Base-by-base conservation (phyloP, 2,329 filamentous ascomycete species). In the Coccinonectria pachysandricola region DNA sequence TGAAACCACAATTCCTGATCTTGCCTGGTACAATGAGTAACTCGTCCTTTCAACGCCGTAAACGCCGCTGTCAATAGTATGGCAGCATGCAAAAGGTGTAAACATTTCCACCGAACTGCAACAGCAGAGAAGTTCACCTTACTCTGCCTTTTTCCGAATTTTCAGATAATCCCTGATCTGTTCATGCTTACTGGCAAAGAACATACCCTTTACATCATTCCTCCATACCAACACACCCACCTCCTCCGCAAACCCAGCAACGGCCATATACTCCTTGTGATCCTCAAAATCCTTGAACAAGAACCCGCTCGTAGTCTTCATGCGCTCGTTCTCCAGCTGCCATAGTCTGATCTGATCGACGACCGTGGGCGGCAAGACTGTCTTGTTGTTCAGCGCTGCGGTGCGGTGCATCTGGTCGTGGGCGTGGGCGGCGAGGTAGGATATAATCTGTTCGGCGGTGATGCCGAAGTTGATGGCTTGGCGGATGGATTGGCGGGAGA, bases 331-430 rank as follows among this genome's bases (percentile, higher is more conserved):
- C 56, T 98, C 91, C 27, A 96, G 76, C 61, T 98, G 88, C 91
- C 91, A 98, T 12, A 98, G 72, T 3, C 87, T 72, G 46, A 98
- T 95, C 62, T 98, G 91, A 56, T 98, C 91, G 37, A 95, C 84
- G 10, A 98, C 91, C 0, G 92, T 96, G 0, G 91, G 87, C 1
- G 92, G 91, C 2, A 98, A 68, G 10, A 94, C 73, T 2, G 87
- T 81, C 35, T 65, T 66, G 45, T 70, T 70, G 34, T 69, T 45
- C 24, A 64, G 40, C 14, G 65, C 59, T 5, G 72, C 69, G 21
- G 71, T 66, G 36, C 80, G 79, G 43, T 80, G 77, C 73, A 98
- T 85, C 54, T 96, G 84, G 22, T 92, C 86, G 58, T 98, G 91
- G 0, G 91, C 91, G 57, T 98, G 88, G 4, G 83, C 80, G 6